Evolutionary conservation across 257 asterid genomes (phyloP), one percentile per base, ranked within the genome.

Genomic region (Solanum arcanum): DNA sequence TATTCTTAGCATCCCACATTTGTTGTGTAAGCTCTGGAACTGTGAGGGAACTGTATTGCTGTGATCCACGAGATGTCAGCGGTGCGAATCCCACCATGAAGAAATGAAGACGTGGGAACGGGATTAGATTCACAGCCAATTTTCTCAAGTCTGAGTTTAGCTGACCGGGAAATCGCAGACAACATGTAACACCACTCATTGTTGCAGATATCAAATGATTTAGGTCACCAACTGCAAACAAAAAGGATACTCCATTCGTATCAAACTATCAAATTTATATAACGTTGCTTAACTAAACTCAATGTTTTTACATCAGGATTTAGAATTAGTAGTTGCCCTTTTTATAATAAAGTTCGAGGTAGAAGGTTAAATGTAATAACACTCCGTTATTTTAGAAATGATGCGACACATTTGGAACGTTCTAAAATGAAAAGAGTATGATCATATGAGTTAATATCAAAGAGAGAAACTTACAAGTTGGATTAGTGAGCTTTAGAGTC

Each of bases 1-100:
- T 84, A 5, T 84, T 84, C 86, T 84, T 84, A n/a, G 86, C 86
- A 68, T 84, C 86, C 86, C 86, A 84, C 86, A 84, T 84, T 84
- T 84, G 86, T 44, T 84, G 86, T 9, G 86, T 84, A 11, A 84
- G 77, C 9, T 84, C 86, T 59, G 86, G 86, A 23, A 84, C 86
- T 37, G 77, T 84, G 86, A 62, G 86, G 75, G 86, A 84, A 44
- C 49, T 62, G 60, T 84, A 84, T 62, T 84, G 86, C 77, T 84
- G 77, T 2, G 86, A 84, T 84, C 86, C 86, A 2, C 86, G 86
- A 20, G 86, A 84, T 15, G 86, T 84, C 56, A 84, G 60, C 35
- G 86, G 86, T 1, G 86, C 86, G 16, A 84, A 84, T 37, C 86
- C 86, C 13, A 84, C 86, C 86, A 84, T 84, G 86, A 84, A 84